Evolutionary conservation across 257 asterid species (phyloP), one percentile per base, ranked within the genome.

Genomic region (Cordia subcordata): DNA sequence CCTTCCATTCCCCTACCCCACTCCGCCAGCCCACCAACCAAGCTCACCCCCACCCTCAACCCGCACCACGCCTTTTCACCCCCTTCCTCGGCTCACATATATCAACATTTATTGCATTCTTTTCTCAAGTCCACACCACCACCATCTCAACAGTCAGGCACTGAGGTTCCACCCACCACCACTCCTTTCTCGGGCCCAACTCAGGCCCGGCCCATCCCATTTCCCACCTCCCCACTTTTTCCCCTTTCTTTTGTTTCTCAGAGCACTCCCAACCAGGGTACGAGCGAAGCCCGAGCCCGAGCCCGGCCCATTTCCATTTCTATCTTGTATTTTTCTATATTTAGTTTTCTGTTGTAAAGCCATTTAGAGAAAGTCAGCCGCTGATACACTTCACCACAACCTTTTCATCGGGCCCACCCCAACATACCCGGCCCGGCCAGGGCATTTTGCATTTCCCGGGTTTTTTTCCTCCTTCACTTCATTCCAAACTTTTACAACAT

Each of bases 131-230:
- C 47, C 63, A 47, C 60, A 72, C 73, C 65, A 50, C 71, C 44
- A 39, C 16, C 60, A 55, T 40, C 46, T 13, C 47, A 35, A 39
- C 33, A 32, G 23, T 27, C 22, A 35, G 23, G 17, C 40, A 51
- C 21, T 21, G 9, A 11, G 4, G n/a, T 35, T 1, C 17, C 67
- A 45, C 57, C 52, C 64, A 62, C 35, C 75, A 51, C 61, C 64
- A 55, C 68, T 62, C 46, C 65, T 56, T 60, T 45, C 61, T 32
- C 53, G 53, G 53, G 52, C 2, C 61, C 77, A 75, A 60, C 77
- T 63, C 62, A 68, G 42, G 56, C 53, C 57, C 62, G 57, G 3
- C 1, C 53, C 18, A 1, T 4, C 1, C 53, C 18, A 49, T 49
- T 17, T 49, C 21, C 9, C 22, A 39, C n/a, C n/a, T n/a, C n/a